Base-by-base conservation (phyloP, 345 rosid species). In the Reutealis trisperma region DNA sequence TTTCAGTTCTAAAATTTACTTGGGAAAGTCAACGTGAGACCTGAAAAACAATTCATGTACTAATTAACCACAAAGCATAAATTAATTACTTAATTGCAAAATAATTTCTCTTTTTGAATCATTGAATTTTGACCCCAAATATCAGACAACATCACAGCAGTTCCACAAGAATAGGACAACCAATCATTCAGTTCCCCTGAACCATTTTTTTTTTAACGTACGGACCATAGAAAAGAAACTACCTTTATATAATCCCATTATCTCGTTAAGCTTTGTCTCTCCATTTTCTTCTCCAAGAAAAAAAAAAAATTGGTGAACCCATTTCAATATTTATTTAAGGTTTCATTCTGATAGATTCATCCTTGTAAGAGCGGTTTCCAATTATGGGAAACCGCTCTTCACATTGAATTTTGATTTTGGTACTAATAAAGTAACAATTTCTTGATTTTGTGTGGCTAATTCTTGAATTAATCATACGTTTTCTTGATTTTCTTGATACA, bases 381-480 rank as follows among this genome's bases (percentile, higher is more conserved):
- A 41, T 70, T n/a, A 49, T 55, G 64, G 82, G 75, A 76, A 82
- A 65, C 85, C 84, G 84, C 87, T 82, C 85, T 71, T 75, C 55
- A 5, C 49, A 63, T 30, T 25, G 54, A 9, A 27, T 63, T 44
- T 54, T 72, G 15, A 1, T 32, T 8, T 22, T 45, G 0, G 13
- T 13, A 61, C 34, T 5, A 37, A 37, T 37, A 4, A 37, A 37
- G 4, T 37, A 37, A 37, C 2, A 14, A 22, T 47, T 5, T 3
- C 7, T 70, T 14, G 19, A 32, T 52, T 42, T 11, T 24, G 8
- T 37, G 6, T 34, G 41, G 1, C 9, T 19, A 8, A 45, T 63
- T 15, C 24, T n/a, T 47, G 61, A 22, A 11, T 4, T 11, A 22
- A 41, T 3, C 14, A 67, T n/a, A 44, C 72, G 15, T 51, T 54